These are phyloP conservation scores for Glaciozyma antarctica DNA, from an alignment of 768 basidiomycete genomes.

Conservation along the genomic window DNA sequence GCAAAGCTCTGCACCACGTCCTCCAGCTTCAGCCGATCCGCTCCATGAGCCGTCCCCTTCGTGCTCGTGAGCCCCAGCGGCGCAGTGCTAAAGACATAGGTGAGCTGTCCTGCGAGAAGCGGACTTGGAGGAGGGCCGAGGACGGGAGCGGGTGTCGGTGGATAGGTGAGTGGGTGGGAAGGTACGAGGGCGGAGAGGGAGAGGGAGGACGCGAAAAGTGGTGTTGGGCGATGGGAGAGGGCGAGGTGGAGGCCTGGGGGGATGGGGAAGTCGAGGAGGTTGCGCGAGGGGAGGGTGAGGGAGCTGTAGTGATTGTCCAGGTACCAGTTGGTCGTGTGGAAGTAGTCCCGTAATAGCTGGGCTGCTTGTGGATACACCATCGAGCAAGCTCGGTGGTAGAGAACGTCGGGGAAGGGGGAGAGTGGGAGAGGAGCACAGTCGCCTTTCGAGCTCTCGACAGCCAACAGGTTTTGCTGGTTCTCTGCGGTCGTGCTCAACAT, in stretches of 20 bases:
- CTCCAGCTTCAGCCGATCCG: constrained; percentile 67
- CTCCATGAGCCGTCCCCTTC: constrained; percentile 47
- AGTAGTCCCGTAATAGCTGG: constrained; percentile 66
- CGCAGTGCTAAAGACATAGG: constrained; percentile 87
- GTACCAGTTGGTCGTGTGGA: constrained; percentile 89
- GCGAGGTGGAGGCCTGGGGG: constrained; percentile 70
- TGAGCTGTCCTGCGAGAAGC: constrained; percentile 80
- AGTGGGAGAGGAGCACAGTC: too few relatives aligned
- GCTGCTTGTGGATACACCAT: too few relatives aligned
- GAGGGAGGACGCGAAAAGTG: constrained; percentile 79
- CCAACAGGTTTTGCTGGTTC: too few relatives aligned
- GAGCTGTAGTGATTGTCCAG: constrained; percentile 90
- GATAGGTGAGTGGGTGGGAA: constrained; percentile 1
- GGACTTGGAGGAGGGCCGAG: constrained; percentile 41
- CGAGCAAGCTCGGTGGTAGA: too few relatives aligned
- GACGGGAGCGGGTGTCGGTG: constrained; percentile 18
- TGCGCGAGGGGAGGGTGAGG: constrained; percentile 76
- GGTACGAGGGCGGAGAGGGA: constrained; percentile 69
- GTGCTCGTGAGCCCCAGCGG: constrained; percentile 48
- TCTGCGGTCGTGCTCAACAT: too few relatives aligned
- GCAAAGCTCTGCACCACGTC: constrained; percentile 82
- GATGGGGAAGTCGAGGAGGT: constrained; percentile 82
- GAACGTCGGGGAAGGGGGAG: too few relatives aligned
- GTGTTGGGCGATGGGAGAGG: constrained; percentile 78
- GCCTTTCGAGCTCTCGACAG: too few relatives aligned